phyloP scores from a whole-genome alignment of 345 rosid species.

The Lepidium didymum region DNA sequence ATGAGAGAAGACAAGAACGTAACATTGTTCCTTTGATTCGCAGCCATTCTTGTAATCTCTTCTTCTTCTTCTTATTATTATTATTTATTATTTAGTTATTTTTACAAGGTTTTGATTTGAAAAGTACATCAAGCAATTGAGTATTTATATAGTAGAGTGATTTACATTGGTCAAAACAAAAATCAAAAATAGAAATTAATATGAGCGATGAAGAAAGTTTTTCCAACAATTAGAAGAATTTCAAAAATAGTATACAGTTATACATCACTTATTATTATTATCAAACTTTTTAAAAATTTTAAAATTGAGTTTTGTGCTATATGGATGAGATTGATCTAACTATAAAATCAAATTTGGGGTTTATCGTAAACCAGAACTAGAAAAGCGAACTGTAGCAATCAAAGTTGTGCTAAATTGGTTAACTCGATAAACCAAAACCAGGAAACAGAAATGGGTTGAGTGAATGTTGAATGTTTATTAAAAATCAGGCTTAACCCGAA shows the following conservation, averaged over 20 bases:
- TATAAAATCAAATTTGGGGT: background rate
- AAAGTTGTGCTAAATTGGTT: slow-evolving; percentile 9
- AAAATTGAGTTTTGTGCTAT: too few species aligned
- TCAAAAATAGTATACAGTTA: slow-evolving; percentile 7
- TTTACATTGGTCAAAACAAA: slow-evolving; percentile 1
- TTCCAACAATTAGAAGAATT: slow-evolving; percentile 6
- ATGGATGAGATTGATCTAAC: background rate
- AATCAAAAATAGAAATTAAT: slow-evolving; percentile 20
- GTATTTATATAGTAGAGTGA: background rate
- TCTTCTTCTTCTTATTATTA: background rate
- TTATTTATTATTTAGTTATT: background rate
- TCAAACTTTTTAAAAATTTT: too few species aligned
- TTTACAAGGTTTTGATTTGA: background rate
- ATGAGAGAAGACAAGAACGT: slow-evolving; percentile 29
- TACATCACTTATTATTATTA: background rate
- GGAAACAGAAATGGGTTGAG: background rate
- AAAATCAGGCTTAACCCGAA: slow-evolving; percentile 20
- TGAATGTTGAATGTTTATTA: slow-evolving; percentile 11
- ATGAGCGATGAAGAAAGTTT: slow-evolving; percentile 6
- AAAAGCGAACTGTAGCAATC: background rate
- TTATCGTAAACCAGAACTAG: background rate
- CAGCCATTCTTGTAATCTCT: slow-evolving; percentile 29
- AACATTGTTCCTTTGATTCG: slow-evolving; percentile 20
- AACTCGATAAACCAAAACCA: slow-evolving; percentile 7
- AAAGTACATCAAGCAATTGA: background rate